Evolutionary conservation across 352 stramenopile genomes (phyloP).

Genomic region (Globisporangium uncinulatum): DNA sequence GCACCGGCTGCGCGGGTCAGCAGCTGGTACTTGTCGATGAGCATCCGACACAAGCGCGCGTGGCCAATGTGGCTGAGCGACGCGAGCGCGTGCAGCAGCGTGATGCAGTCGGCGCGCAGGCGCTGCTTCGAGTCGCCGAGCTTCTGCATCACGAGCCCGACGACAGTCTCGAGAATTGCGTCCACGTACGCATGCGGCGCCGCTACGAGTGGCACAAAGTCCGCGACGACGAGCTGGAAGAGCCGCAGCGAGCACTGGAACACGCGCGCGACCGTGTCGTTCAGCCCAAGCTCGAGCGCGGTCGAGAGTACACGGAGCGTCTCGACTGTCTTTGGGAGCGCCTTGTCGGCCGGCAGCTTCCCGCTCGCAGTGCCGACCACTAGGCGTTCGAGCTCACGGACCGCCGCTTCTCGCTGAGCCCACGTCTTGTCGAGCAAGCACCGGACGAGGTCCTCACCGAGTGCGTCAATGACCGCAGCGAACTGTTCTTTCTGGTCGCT

Average conservation of each 20-base stretch:
- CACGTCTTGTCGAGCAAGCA: constrained; percentile 79
- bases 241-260: constrained; percentile 74
- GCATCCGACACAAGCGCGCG: constrained; percentile 55
- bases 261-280: constrained; percentile 70
- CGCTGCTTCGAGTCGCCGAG: constrained; percentile 75
- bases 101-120: constrained; percentile 66
- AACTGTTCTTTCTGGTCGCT: constrained; percentile 51
- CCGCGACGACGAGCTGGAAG: constrained; percentile 58
- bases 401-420: constrained; percentile 64
- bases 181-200: constrained; percentile 43
- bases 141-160: constrained; percentile 61
- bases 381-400: constrained; percentile 69
- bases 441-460: constrained; percentile 67
- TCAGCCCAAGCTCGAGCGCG: constrained; percentile 59
- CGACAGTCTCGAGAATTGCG: constrained; percentile 54
- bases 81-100: constrained; percentile 56
- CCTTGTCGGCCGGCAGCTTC: constrained; percentile 31
- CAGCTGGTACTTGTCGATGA: constrained; percentile 52
- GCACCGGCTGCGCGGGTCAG: constrained; percentile 22
- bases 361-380: constrained; percentile 50
- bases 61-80: constrained; percentile 51
- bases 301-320: constrained; percentile 52
- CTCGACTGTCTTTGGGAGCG: constrained; percentile 47
- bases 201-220: constrained; percentile 60
- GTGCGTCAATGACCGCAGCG: constrained; percentile 38